Percentiles rank a stretch among this genome's conserved stretches.
Conservation (phyloP, 2,329 filamentous ascomycete species). For the Talaromyces amestolkiae region DNA sequence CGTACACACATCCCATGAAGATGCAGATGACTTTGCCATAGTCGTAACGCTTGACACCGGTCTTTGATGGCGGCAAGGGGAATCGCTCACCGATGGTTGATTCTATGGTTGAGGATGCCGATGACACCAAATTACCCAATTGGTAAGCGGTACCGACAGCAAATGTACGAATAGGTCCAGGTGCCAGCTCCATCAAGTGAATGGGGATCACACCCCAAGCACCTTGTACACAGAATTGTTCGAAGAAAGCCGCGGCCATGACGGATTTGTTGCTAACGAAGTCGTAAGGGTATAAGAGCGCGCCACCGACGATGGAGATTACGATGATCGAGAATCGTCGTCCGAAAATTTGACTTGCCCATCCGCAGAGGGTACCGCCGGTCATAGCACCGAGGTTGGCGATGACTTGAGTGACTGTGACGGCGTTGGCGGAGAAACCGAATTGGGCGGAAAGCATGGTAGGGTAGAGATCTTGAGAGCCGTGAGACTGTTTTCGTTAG, state of each 20-base stretch:
- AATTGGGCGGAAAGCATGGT: conserved; percentile 61
- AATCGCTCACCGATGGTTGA: conserved; percentile 64
- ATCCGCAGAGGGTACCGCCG: conserved; percentile 67
- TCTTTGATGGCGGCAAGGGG: conserved; percentile 60
- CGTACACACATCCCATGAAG: conserved; percentile 82
- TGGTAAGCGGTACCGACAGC: conserved; percentile 64
- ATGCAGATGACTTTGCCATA: conserved; percentile 86
- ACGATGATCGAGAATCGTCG: conserved; percentile 67
- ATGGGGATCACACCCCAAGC: conserved; percentile 75
- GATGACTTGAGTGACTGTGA: conserved; percentile 70
- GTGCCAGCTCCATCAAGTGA: conserved; percentile 64
- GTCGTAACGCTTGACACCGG: conserved; percentile 57
- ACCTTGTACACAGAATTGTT: conserved; percentile 76
- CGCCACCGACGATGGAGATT: conserved; percentile 65
- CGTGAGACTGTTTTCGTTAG: conserved; percentile 56
- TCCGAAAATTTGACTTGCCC: conserved; percentile 66
- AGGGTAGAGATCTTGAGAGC: conserved; percentile 65
- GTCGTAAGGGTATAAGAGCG: conserved; percentile 79
- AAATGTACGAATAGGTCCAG: conserved; percentile 60
- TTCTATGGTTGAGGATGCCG: conserved; percentile 36
- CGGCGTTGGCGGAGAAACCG: conserved; percentile 54
- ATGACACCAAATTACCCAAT: conserved; percentile 14
- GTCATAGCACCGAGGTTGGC: conserved; percentile 69
- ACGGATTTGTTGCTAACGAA: conserved; percentile 62
- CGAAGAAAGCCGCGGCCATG: conserved; percentile 79